Percentiles rank a stretch among this genome's conserved stretches.
phyloP scores from a whole-genome alignment of 1,284 basidiomycete genomes.

The Malassezia vespertilionis region DNA sequence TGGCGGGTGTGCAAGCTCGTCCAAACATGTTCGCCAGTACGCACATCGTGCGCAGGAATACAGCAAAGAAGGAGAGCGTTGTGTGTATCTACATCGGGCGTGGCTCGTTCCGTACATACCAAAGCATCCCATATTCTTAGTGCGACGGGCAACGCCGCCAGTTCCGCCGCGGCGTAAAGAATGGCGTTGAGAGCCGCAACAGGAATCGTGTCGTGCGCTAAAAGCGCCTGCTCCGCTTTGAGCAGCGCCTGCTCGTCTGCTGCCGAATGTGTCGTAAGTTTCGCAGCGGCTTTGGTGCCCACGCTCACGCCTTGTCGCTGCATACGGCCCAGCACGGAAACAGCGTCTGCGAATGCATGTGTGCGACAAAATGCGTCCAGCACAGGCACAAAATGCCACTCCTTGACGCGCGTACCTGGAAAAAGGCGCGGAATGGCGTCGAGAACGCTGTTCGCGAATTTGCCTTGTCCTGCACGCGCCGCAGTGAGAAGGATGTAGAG shows the following conservation, averaged over 20 bases:
- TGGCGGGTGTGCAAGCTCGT: conserved; percentile 12
- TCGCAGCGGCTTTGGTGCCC: conserved; percentile 5
- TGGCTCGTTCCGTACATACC: too few relatives aligned
- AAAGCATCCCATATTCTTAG: too few relatives aligned
- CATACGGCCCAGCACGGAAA: conserved; percentile 16
- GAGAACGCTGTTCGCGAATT: conserved; percentile 19
- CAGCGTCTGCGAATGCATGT: conserved; percentile 18
- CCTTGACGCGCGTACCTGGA: conserved; percentile 14
- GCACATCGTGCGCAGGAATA: conserved; percentile 19
- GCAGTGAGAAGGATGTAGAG: conserved; percentile 21
- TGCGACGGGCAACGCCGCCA: not conserved
- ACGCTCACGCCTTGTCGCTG: conserved; percentile 5
- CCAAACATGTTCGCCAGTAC: conserved; percentile 17
- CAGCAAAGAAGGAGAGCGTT: conserved; percentile 22
- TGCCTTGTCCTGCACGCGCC: conserved; percentile 21
- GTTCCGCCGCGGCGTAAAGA: conserved; percentile 1
- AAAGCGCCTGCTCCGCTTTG: conserved; percentile 15
- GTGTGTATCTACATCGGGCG: conserved; percentile 16
- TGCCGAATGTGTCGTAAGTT: conserved; percentile 20
- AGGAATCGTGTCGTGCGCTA: not conserved
- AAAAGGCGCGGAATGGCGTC: conserved; percentile 14
- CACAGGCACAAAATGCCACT: conserved; percentile 30
- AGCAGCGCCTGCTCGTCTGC: conserved; percentile 8
- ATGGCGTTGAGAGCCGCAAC: not conserved
- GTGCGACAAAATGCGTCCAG: conserved; percentile 28